Evolutionary conservation across 345 rosid species (phyloP).

Genomic region (Eucalyptus albens): DNA sequence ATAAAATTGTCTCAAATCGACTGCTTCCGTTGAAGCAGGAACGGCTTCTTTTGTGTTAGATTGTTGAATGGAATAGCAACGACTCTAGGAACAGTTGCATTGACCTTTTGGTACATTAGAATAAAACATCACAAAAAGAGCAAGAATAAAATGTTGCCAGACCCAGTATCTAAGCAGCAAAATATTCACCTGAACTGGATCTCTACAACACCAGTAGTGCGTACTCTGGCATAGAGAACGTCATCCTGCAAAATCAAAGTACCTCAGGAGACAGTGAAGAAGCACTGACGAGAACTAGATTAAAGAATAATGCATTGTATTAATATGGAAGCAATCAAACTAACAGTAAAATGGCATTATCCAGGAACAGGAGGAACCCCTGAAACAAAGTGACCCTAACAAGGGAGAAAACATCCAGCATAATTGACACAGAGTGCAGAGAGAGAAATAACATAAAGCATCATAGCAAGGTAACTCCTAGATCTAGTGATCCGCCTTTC

Average conservation of each 20-base stretch:
- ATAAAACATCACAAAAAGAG: background rate
- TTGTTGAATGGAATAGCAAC: background rate
- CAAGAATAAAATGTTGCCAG: background rate
- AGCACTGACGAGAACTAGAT: background rate
- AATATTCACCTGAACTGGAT: constrained; percentile 89
- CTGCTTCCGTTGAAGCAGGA: background rate
- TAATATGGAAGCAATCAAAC: background rate
- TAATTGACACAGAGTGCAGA: background rate
- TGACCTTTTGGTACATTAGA: background rate
- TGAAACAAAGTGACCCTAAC: background rate
- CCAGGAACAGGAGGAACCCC: background rate
- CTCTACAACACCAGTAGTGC: constrained; percentile 97
- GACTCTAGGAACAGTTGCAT: background rate
- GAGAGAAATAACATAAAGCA: background rate
- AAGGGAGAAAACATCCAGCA: background rate
- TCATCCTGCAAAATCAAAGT: constrained; percentile 56
- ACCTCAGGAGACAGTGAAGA: background rate
- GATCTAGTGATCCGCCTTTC: background rate
- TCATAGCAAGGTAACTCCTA: background rate
- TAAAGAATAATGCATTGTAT: background rate
- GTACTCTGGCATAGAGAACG: constrained; percentile 91
- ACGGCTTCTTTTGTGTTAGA: background rate
- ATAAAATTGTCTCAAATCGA: background rate
- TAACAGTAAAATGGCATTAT: background rate
- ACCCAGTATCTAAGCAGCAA: background rate